phyloP scores from a whole-genome alignment of 2,329 filamentous ascomycete species.

The Dothideomycetidae sp. region DNA sequence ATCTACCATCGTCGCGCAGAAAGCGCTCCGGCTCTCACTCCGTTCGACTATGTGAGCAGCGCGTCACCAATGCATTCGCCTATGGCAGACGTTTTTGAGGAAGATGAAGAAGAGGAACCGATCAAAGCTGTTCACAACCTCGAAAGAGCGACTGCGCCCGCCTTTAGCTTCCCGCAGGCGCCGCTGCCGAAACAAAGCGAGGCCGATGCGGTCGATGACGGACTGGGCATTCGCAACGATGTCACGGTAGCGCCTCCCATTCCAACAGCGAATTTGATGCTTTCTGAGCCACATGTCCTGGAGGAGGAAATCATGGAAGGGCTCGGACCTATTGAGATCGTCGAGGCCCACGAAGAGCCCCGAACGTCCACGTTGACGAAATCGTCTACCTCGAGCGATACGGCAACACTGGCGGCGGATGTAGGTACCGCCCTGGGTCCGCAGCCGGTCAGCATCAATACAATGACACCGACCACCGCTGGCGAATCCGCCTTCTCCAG shows the following conservation, averaged over 20 bases:
- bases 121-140: not conserved
- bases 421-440: slow-evolving; percentile 21
- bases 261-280: slow-evolving; percentile 1
- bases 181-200: slow-evolving; percentile 25
- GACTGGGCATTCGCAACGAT: slow-evolving; percentile 19
- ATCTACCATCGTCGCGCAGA: slow-evolving; percentile 67
- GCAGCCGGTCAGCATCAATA: slow-evolving; percentile 29
- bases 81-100: slow-evolving; percentile 79
- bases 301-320: slow-evolving; percentile 23
- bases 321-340: slow-evolving; percentile 28
- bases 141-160: not conserved
- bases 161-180: slow-evolving; percentile 15
- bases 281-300: slow-evolving; percentile 13
- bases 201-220: slow-evolving; percentile 7
- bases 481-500: slow-evolving; percentile 47
- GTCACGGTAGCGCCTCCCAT: slow-evolving; percentile 1
- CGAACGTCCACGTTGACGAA: slow-evolving; percentile 35
- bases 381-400: slow-evolving; percentile 36
- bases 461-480: slow-evolving; percentile 51
- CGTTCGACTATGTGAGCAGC: slow-evolving; percentile 43
- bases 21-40: slow-evolving; percentile 64
- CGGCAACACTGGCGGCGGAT: slow-evolving; percentile 22
- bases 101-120: slow-evolving; percentile 44
- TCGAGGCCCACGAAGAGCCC: slow-evolving; percentile 34
- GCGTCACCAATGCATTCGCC: slow-evolving; percentile 37